A percentile compares a stretch with the other conserved stretches of the same genome.
Conservation (phyloP, 768 basidiomycete genomes). For the Mycena vulgaris region DNA sequence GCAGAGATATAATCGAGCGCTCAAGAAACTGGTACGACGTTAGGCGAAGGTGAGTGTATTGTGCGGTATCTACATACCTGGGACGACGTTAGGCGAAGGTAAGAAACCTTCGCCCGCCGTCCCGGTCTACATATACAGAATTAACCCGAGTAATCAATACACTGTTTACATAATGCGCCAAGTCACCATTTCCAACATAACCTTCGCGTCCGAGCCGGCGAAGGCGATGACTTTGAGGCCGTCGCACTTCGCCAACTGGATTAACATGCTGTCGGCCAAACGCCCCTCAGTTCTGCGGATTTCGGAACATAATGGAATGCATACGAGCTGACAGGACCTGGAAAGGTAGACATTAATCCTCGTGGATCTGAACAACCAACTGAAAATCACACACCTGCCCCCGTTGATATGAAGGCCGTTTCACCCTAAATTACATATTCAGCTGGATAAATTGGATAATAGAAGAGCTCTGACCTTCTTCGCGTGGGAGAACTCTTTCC, state of each 20-base stretch:
- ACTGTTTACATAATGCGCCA: no score
- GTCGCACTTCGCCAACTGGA: constrained; percentile 18
- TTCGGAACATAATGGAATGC: background rate
- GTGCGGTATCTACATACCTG: no score
- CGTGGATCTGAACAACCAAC: background rate
- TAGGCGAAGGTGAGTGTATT: no score
- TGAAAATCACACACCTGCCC: constrained; percentile 1
- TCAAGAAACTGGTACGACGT: no score
- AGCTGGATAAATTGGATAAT: background rate
- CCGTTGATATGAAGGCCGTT: constrained; percentile 11
- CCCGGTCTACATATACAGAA: no score
- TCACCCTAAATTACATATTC: constrained; percentile 5
- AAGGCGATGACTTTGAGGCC: constrained; percentile 23
- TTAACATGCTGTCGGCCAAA: constrained; percentile 11
- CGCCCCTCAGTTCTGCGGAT: background rate
- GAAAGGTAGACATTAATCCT: background rate
- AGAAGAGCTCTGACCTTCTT: constrained; percentile 20
- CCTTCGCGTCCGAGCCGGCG: constrained; percentile 23
- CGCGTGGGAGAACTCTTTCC: constrained; percentile 41
- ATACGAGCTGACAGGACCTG: constrained; percentile 23
- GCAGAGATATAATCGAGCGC: no score
- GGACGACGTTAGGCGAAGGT: no score
- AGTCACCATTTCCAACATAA: no score
- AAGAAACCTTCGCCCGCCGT: no score
- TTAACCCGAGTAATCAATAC: no score